Base-by-base conservation (phyloP, 768 basidiomycete species). In the Boletus vinaceobasis region DNA sequence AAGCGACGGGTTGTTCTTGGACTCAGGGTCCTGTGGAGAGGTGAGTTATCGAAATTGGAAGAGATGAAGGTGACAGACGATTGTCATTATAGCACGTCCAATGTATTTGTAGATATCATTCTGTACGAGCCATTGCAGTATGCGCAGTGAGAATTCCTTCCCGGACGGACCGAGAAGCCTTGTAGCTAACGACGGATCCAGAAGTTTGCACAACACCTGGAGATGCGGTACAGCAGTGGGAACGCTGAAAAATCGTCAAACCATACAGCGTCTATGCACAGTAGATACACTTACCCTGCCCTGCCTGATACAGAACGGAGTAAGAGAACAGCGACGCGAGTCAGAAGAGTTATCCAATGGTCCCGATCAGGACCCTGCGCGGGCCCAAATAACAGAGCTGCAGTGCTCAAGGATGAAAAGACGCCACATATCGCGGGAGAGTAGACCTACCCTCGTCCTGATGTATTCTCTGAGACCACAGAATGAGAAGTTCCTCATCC, bases 341-440 rank as follows among this genome's bases (percentile, higher is more conserved):
- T 73, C 7, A 89, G 72, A 15, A 91, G 77, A 3, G 82, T 76
- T n/a, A 82, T 59, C 87, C 87, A 90, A 56, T 80, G 84, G 8
- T 68, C 65, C 19, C 66, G 56, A 56, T 79, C 69, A 3, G 70
- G 60, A 11, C 75, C 74, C 11, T 50, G 59, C 7, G 73, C 75
- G 10, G 73, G 74, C 8, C 70, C 60, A 52, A 80, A 76, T 3
- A 84, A 59, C 5, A 66, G 60, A 17, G 63, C 82, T 83, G 13
- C 14, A 35, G 2, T 36, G 26, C 51, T 29, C 39, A 32, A 60
- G 48, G 14, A 36, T 56, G 31, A 62, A 27, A 39, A 23, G 23
- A 52, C 21, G 33, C 3, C 11, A 36, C 9, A 31, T 8, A 15
- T 5, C 1, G 27, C 45, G 44, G 17, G 50, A 59, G 3, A 21